Percentiles rank a stretch among this genome's conserved stretches.
These are phyloP conservation scores for Zoysia pacifica DNA, from an alignment of 176 grass and related monocot genomes.

Conservation along the genomic window DNA sequence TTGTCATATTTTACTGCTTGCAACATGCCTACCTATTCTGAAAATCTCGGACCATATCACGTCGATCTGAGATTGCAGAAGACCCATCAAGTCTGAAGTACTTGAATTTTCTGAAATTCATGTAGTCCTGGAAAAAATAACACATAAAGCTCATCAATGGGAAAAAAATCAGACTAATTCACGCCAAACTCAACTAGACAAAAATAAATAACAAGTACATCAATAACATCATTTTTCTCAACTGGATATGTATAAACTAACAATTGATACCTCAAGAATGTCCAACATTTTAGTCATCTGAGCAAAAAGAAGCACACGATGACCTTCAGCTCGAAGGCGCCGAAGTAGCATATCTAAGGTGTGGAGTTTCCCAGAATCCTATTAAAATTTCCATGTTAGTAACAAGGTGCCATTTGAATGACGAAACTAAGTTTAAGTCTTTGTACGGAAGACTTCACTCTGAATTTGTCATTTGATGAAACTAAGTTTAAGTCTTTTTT, in stretches of 20 bases:
- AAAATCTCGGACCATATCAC: slow-evolving; percentile 99
- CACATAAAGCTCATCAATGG: not conserved
- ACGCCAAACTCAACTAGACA: slow-evolving; percentile 11
- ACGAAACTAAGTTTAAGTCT: not conserved
- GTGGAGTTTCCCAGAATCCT: slow-evolving; percentile 99
- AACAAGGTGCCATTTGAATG: not conserved
- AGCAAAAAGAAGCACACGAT: slow-evolving; percentile 95
- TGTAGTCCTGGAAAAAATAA: slow-evolving; percentile 87
- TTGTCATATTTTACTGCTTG: not conserved
- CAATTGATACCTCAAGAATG: slow-evolving; percentile 85
- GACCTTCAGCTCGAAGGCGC: slow-evolving; percentile 84
- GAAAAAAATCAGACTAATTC: not conserved
- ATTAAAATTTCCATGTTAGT: slow-evolving; percentile 41
- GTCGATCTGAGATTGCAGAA: slow-evolving; percentile 86
- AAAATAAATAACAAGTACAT: not conserved
- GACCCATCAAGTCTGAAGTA: slow-evolving; percentile 97
- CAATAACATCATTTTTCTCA: not conserved
- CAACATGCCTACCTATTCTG: slow-evolving; percentile 66
- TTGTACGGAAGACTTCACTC: not conserved
- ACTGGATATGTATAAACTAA: slow-evolving; percentile 17
- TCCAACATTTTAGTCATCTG: slow-evolving; percentile 99
- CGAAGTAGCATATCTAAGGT: slow-evolving; percentile 85
- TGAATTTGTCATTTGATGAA: slow-evolving; percentile 1
- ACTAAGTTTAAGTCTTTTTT: not conserved
- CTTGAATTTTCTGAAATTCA: slow-evolving; percentile 99